These are phyloP conservation scores for Eucalyptus regnans DNA, from an alignment of 345 rosid species.

Conservation along the genomic window DNA sequence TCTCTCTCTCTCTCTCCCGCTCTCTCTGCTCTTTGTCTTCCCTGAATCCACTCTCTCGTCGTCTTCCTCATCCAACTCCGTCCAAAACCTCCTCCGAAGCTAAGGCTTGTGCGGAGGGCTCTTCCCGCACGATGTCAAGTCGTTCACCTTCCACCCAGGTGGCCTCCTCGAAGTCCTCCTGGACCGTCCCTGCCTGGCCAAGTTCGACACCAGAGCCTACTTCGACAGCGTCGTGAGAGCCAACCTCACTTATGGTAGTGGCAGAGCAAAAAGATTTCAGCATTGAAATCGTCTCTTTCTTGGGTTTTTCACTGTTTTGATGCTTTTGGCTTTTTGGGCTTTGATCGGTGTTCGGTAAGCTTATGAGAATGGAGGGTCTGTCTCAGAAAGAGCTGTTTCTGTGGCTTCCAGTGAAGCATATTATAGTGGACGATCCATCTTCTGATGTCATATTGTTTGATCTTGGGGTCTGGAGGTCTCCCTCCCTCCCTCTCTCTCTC, in stretches of 20 bases:
- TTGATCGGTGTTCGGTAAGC: neutral
- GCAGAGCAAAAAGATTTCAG: neutral
- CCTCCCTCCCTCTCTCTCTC: neutral
- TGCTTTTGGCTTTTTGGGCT: neutral
- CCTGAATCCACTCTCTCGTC: neutral
- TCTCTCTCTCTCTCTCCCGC: conserved; percentile 36
- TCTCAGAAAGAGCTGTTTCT: conserved; percentile 72
- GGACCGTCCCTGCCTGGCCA: conserved; percentile 56
- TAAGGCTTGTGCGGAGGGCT: conserved; percentile 77
- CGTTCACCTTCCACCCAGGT: conserved; percentile 26
- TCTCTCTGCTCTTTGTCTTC: conserved; percentile 7
- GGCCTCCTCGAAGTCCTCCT: conserved; percentile 60
- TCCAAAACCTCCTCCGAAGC: conserved; percentile 48
- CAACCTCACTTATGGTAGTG: conserved; percentile 69
- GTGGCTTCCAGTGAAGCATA: conserved; percentile 80
- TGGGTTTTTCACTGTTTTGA: neutral
- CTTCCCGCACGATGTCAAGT: conserved; percentile 53
- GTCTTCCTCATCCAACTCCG: conserved; percentile 14
- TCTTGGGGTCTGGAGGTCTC: conserved; percentile 40
- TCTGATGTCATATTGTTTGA: conserved; percentile 76
- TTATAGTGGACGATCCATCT: conserved; percentile 55
- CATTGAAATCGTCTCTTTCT: neutral
- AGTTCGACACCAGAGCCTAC: conserved; percentile 56
- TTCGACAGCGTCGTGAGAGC: conserved; percentile 64
- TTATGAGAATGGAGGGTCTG: conserved; percentile 59